phyloP scores from a whole-genome alignment of 2,329 filamentous ascomycete genomes.

The Fusarium piperis region DNA sequence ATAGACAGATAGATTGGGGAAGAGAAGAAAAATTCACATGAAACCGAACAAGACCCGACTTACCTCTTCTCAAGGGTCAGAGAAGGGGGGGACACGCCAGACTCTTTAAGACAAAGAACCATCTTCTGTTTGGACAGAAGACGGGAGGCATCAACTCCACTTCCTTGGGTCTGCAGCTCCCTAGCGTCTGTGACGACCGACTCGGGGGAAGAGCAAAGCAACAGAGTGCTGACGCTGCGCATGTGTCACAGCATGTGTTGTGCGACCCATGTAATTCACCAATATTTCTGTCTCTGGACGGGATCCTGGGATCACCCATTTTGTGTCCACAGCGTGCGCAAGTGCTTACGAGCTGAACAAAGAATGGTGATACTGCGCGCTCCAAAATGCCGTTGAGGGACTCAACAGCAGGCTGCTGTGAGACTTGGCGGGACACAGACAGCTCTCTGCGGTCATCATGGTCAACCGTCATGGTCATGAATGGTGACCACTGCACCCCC shows the following conservation, averaged over 20 bases:
- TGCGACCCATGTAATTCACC: conserved; percentile 3
- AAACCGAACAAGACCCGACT: conserved; percentile 34
- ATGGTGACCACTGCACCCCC: background rate
- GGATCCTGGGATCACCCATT: too few species aligned
- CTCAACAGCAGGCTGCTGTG: background rate
- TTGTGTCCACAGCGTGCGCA: background rate
- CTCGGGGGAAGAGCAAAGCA: background rate
- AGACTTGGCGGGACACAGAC: background rate
- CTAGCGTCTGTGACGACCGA: conserved; percentile 13
- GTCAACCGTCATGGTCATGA: background rate
- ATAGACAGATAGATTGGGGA: background rate
- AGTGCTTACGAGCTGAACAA: conserved; percentile 25
- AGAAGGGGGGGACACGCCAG: background rate
- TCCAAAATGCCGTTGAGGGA: background rate
- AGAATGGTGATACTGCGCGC: background rate
- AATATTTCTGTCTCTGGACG: background rate
- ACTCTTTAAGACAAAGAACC: background rate
- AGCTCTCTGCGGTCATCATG: background rate
- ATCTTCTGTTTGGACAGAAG: conserved; percentile 20
- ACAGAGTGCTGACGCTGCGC: conserved; percentile 30
- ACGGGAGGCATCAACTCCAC: conserved; percentile 6
- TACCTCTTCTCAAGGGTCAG: background rate
- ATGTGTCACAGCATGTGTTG: conserved; percentile 13
- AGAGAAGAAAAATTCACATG: conserved; percentile 37
- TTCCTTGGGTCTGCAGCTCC: background rate